These are phyloP conservation scores for Camelina sativa DNA, from an alignment of 345 rosid genomes.

Conservation along the genomic window DNA sequence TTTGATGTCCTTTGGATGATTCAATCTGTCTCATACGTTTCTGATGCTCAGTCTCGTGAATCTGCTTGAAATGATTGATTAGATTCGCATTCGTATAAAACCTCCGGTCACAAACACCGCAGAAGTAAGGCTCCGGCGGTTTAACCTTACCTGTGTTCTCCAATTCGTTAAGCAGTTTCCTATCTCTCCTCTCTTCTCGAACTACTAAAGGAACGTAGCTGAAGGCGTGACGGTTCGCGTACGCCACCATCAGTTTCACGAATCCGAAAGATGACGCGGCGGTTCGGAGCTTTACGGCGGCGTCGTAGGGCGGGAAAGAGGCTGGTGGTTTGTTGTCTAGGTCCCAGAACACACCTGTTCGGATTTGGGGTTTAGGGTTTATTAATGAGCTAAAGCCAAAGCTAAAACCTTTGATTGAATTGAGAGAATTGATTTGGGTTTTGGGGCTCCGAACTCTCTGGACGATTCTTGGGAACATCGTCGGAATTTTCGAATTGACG, in stretches of 20 bases:
- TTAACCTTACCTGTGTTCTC: constrained; percentile 67
- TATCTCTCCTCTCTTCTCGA: constrained; percentile 62
- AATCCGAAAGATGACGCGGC: constrained; percentile 68
- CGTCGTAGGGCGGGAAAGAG: constrained; percentile 68
- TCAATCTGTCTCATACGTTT: constrained; percentile 86
- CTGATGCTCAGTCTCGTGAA: constrained; percentile 75
- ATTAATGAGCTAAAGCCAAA: constrained; percentile 33
- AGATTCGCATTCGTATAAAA: constrained; percentile 74
- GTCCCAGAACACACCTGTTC: constrained; percentile 86
- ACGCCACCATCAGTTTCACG: constrained; percentile 67
- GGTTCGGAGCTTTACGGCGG: constrained; percentile 69
- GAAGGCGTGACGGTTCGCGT: constrained; percentile 71
- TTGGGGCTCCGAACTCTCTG: constrained; percentile 15
- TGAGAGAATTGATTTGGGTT: constrained; percentile 34
- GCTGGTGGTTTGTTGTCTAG: constrained; percentile 82
- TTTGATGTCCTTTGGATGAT: constrained; percentile 75
- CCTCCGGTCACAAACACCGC: constrained; percentile 79
- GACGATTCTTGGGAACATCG: constrained; percentile 19
- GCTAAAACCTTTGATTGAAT: constrained; percentile 37
- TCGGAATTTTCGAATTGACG: constrained; percentile 12
- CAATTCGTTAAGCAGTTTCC: constrained; percentile 58
- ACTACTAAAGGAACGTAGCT: constrained; percentile 62
- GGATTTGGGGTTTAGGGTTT: constrained; percentile 43
- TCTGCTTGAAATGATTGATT: constrained; percentile 74
- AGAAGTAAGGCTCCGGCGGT: constrained; percentile 61